Conservation (phyloP, 768 basidiomycete species). For the Pulveroboletus frians region DNA sequence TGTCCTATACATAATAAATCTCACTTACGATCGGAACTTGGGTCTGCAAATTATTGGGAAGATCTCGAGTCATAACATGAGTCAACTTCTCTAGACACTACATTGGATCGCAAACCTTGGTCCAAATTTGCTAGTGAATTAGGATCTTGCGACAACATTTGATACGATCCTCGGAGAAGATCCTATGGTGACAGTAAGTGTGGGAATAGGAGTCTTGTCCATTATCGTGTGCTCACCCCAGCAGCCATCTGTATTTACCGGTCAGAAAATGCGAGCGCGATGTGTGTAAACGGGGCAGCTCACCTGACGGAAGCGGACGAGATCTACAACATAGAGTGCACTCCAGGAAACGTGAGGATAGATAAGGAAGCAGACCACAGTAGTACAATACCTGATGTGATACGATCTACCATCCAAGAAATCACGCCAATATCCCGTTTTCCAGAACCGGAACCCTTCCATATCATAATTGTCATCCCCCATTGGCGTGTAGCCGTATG, state of each 20-base stretch:
- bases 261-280: neutral
- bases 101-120: conserved; percentile 52
- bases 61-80: conserved; percentile 45
- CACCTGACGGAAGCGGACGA: conserved; percentile 91
- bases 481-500: conserved; percentile 97
- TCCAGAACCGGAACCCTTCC: conserved; percentile 99
- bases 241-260: conserved; percentile 43
- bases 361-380: neutral
- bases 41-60: conserved; percentile 91
- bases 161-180: conserved; percentile 86
- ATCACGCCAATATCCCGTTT: conserved; percentile 92
- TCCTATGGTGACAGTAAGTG: conserved; percentile 44
- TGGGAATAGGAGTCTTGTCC: neutral
- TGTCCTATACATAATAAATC: neutral
- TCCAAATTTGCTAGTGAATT: conserved; percentile 92
- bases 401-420: conserved; percentile 81
- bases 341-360: conserved; percentile 37
- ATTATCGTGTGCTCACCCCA: conserved; percentile 37
- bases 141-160: conserved; percentile 90
- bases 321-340: conserved; percentile 93
- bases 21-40: conserved; percentile 88
- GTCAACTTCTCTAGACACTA: neutral
- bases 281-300: neutral
- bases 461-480: conserved; percentile 91
- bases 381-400: conserved; percentile 76